A percentile compares a stretch with the other conserved stretches of the same genome.
Conservation (phyloP, 495 filamentous ascomycete genomes). For the Neurospora pannonica region DNA sequence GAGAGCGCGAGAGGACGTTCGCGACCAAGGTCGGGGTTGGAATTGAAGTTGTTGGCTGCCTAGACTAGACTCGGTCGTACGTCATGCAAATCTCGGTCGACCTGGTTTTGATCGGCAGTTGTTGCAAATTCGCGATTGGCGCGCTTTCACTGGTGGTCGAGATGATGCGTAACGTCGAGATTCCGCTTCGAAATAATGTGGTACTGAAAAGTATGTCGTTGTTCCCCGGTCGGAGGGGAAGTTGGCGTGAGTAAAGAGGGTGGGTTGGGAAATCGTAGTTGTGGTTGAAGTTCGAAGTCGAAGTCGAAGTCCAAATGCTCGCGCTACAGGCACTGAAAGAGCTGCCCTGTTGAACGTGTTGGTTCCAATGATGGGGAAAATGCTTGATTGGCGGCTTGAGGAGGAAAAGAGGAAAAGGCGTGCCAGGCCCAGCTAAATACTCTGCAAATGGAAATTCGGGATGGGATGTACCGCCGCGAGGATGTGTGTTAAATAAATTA, state of each 20-base stretch:
- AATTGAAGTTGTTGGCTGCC: background rate
- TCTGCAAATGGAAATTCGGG: too few species aligned
- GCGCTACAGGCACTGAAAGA: background rate
- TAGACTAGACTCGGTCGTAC: background rate
- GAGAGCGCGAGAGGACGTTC: background rate
- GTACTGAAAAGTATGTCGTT: background rate
- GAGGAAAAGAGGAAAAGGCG: too few species aligned
- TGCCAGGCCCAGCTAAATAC: too few species aligned
- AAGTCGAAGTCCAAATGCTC: background rate
- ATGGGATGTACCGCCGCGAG: too few species aligned
- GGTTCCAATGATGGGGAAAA: too few species aligned
- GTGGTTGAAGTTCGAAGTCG: background rate
- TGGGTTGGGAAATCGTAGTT: background rate
- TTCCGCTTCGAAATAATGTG: background rate
- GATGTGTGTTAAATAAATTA: too few species aligned
- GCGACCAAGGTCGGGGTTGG: background rate
- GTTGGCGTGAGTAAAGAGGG: background rate
- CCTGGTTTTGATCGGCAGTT: background rate
- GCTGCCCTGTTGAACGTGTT: background rate
- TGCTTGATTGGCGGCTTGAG: too few species aligned
- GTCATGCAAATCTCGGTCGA: background rate
- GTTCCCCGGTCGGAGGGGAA: background rate
- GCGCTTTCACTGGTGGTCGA: background rate
- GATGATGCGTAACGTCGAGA: background rate
- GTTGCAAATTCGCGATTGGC: background rate